Evolutionary conservation across 352 stramenopile species (phyloP), one percentile per base, ranked within the genome.

Genomic region (Globisporangium echinulatum): DNA sequence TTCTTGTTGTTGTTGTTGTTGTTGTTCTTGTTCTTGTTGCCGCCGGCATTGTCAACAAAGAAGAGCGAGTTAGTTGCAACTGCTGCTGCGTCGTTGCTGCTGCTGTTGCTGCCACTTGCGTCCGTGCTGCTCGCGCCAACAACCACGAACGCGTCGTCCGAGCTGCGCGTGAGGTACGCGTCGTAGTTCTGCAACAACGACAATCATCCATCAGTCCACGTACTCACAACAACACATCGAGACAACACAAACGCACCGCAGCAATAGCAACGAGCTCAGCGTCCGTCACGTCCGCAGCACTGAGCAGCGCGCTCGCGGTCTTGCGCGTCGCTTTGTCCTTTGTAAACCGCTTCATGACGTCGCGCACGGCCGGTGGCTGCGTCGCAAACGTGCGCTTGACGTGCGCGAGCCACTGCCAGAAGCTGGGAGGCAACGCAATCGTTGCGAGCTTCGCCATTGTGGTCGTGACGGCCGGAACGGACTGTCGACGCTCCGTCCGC

Each of bases 1-100:
- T 52, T 52, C 11, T 46, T n/a, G 14, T 46, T 54, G 58, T 54
- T 65, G 39, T 69, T 73, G 49, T 74, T 76, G 56, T 77, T 60
- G 59, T 59, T 72, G 36, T 13, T 11, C 3, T 7, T 10, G 9
- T 9, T 74, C 46, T 62, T 79, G 17, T 74, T 69, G 52, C 69
- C 77, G 38, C 79, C 79, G 39, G 66, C 73, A 52, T 70, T 84
- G 66, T 89, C 79, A 67, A 75, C 55, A 61, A 82, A 88, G 60
- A 89, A 89, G 8, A 87, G 60, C 59, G 48, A 56, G 46, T 59
- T 63, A 19, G 56, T 38, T 19, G 64, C 61, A 17, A 17, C 14
- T 4, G 42, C 40, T 0, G 55, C 52, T 59, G 50, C 52, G 14
- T 53, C 42, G 17, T 39, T 54, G 15, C 39, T 54, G 13, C 65